Percentiles rank a stretch among this genome's conserved stretches.
Evolutionary conservation across 75 land plant species (phyloP).

Genomic region (Picea glauca): DNA sequence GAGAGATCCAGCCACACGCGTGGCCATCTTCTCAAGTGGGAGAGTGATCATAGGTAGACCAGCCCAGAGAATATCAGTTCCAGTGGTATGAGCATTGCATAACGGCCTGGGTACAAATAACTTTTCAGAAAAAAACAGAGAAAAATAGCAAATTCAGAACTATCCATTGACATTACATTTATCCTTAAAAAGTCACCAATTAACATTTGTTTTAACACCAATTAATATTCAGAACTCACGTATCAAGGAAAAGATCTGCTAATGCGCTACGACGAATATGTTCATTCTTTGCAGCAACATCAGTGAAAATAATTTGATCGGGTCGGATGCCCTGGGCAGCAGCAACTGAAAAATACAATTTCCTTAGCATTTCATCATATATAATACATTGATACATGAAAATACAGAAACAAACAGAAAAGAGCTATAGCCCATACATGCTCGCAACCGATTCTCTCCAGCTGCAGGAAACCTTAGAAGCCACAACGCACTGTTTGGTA

Average conservation of each 20-base stretch:
- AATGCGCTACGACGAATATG: conserved; percentile 91
- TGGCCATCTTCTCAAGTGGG: conserved; percentile 98
- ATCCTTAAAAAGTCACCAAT: neutral
- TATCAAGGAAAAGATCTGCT: conserved; percentile 96
- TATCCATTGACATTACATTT: neutral
- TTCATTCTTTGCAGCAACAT: conserved; percentile 93
- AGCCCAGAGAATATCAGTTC: conserved; percentile 98
- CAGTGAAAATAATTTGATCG: conserved; percentile 97
- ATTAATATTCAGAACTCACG: conserved; percentile 46
- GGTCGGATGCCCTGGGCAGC: conserved; percentile 76
- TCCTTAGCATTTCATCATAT: neutral
- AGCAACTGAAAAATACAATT: conserved; percentile 60
- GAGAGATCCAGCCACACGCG: conserved; percentile 94
- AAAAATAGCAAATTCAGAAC: neutral
- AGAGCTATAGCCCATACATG: conserved; percentile 56
- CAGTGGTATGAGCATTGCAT: conserved; percentile 99
- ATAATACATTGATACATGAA: neutral
- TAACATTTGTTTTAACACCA: neutral
- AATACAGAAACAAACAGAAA: neutral
- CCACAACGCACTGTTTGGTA: conserved; percentile 96
- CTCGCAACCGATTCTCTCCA: conserved; percentile 87
- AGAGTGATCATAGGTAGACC: conserved; percentile 95
- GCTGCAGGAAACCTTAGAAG: conserved; percentile 97
- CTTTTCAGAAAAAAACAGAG: neutral
- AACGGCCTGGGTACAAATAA: conserved; percentile 58